phyloP scores from a whole-genome alignment of 2,329 filamentous ascomycete genomes.

The Fusarium longipes region DNA sequence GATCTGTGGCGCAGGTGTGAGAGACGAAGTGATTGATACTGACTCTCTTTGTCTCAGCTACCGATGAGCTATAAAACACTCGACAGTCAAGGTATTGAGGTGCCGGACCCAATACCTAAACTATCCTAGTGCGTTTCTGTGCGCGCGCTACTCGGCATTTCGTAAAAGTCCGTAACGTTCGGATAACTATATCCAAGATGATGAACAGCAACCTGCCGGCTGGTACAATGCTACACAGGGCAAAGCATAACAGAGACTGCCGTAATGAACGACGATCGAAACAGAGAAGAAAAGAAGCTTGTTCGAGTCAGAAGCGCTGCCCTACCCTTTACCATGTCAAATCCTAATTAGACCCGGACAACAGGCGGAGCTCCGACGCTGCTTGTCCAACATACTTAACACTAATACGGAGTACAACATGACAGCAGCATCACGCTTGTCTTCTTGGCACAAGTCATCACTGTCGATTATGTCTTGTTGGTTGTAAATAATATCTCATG shows the following conservation, averaged over 20 bases:
- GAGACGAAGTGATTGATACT: conserved; percentile 14
- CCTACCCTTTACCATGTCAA: neutral
- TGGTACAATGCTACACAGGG: neutral
- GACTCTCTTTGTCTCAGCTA: conserved; percentile 19
- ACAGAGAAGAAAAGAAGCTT: neutral
- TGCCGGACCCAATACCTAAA: conserved; percentile 22
- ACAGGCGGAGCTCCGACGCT: neutral
- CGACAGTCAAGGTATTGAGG: conserved; percentile 17
- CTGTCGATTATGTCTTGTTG: conserved; percentile 6
- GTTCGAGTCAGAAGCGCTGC: conserved; percentile 1
- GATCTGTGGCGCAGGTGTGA: conserved; percentile 33
- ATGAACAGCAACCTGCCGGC: neutral
- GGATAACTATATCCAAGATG: conserved; percentile 33
- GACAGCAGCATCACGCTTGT: conserved; percentile 3
- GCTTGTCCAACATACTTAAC: neutral
- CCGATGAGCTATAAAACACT: conserved; percentile 6
- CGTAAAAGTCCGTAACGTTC: conserved; percentile 21
- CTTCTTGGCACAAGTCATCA: conserved; percentile 21
- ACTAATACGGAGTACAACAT: conserved; percentile 8
- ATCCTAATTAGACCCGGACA: conserved; percentile 10
- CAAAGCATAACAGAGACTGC: neutral
- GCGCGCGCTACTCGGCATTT: conserved; percentile 21
- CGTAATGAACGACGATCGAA: neutral
- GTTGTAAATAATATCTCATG: conserved; percentile 24
- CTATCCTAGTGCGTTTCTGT: conserved; percentile 23